Evolutionary conservation across 805 yeast genomes (phyloP).

Genomic region (Monosporozyma unispora): DNA sequence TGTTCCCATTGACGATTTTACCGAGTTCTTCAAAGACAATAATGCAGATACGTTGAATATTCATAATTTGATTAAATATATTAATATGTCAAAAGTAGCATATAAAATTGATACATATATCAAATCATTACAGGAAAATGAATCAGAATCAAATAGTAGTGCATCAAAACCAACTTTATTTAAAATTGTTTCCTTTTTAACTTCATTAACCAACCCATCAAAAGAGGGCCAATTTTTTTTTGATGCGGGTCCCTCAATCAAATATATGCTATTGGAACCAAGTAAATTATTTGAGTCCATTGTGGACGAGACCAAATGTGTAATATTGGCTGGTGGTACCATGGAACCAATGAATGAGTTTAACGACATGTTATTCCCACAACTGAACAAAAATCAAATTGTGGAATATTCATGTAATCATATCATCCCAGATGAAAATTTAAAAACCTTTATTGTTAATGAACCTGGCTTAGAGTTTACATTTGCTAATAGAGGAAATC

Average conservation of each 20-base stretch:
- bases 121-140: constrained; percentile 2
- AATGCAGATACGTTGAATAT: constrained; percentile 67
- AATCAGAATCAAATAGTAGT: constrained; percentile 2
- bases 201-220: constrained; percentile 61
- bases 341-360: constrained; percentile 85
- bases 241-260: constrained; percentile 34
- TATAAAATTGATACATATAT: constrained; percentile 72
- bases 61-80: constrained; percentile 54
- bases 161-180: constrained; percentile 46
- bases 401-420: constrained; percentile 69
- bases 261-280: constrained; percentile 75
- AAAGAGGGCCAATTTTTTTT: constrained; percentile 73
- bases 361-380: constrained; percentile 55
- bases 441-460: constrained; percentile 49
- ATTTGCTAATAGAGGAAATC: constrained; percentile 49
- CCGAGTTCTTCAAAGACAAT: constrained; percentile 47
- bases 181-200: constrained; percentile 55
- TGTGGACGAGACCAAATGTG: constrained; percentile 55
- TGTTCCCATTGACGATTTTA: constrained; percentile 35
- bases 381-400: constrained; percentile 35
- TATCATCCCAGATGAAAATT: constrained; percentile 62
- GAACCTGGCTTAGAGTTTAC: constrained; percentile 51
- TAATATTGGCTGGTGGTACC: constrained; percentile 87
- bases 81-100: constrained; percentile 64
- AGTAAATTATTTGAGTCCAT: constrained; percentile 58